Base-by-base conservation (phyloP, 2,329 filamentous ascomycete species). In the Sclerotinia subarctica region DNA sequence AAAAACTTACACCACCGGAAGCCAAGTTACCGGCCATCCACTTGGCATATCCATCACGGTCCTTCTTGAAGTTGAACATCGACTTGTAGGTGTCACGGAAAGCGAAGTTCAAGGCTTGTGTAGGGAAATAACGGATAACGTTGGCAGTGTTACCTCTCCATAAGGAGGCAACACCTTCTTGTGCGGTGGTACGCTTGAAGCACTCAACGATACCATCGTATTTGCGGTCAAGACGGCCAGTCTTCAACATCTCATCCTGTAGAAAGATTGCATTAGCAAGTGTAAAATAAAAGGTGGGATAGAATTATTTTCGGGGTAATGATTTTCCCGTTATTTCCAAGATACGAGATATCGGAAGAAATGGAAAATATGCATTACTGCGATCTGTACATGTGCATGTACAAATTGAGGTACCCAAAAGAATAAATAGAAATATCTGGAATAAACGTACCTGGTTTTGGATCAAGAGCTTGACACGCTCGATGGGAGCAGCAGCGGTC, bases 11-110 rank as follows among this genome's bases (percentile, higher is more conserved):
- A 97, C 95, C 95, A 93, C 95, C 95, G 80, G 95, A 99, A 81
- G 95, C 95, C 85, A 99, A 87, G 93, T 99, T 99, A 89, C 95
- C 95, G 77, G 87, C 88, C 95, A 99, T 98, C 95, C 95, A 99
- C 91, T 94, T 93, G 82, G 85, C 87, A 84, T 99, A 99, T 80
- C 95, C 95, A 83, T 99, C 95, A 85, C 90, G 90, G 74, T 99
- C 95, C 92, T 98, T 98, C 93, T 98, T 99, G 93, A 93, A 99
- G 82, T 93, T 92, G 90, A 99, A 99, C 94, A 99, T 96, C 81
- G 91, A 88, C 93, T 99, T 99, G 93, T 97, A 99, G 90, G 96
- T 97, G 85, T 99, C 95, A 84, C 95, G 95, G 95, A 99, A 99
- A 82, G 95, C 95, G 82, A 99, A 99, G 94, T 99, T 99, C 83